phyloP scores from a whole-genome alignment of 2,329 filamentous ascomycete species.

The Aspergillus costaricaensis region DNA sequence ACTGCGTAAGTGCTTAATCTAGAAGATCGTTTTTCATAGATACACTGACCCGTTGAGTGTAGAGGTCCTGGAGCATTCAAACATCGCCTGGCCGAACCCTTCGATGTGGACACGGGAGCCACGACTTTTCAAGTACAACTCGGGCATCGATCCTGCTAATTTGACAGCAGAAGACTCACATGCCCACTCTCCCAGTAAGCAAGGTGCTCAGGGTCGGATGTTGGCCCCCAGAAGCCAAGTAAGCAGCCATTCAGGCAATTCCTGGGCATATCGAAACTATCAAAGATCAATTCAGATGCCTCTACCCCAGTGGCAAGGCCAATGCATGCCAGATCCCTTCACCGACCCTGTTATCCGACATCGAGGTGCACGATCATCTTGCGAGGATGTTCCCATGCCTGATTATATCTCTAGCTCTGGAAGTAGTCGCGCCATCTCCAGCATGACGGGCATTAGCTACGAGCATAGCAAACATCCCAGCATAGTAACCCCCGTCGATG shows the following conservation, averaged over 20 bases:
- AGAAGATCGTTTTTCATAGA: background rate
- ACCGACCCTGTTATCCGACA: conserved; percentile 39
- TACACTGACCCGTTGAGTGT: conserved; percentile 17
- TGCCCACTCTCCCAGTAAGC: conserved; percentile 61
- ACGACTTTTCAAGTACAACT: conserved; percentile 40
- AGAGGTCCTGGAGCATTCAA: conserved; percentile 72
- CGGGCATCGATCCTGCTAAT: conserved; percentile 31
- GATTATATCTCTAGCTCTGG: conserved; percentile 48
- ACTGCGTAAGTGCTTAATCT: conserved; percentile 56
- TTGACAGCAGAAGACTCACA: conserved; percentile 57
- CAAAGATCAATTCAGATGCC: conserved; percentile 22
- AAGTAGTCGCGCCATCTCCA: conserved; percentile 44
- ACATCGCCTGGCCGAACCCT: conserved; percentile 78
- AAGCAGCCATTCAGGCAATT: conserved; percentile 24
- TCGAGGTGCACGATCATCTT: conserved; percentile 38
- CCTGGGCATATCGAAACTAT: conserved; percentile 36
- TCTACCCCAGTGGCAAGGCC: conserved; percentile 27
- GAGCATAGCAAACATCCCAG: conserved; percentile 46
- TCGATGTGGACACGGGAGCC: conserved; percentile 64
- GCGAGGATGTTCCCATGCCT: conserved; percentile 53
- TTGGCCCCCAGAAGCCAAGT: conserved; percentile 25
- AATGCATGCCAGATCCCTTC: conserved; percentile 44
- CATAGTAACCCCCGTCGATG: conserved; percentile 34
- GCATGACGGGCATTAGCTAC: conserved; percentile 44
- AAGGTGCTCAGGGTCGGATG: conserved; percentile 23